phyloP scores from a whole-genome alignment of 169 alveolate genomes.

The Eimeria zaria region DNA sequence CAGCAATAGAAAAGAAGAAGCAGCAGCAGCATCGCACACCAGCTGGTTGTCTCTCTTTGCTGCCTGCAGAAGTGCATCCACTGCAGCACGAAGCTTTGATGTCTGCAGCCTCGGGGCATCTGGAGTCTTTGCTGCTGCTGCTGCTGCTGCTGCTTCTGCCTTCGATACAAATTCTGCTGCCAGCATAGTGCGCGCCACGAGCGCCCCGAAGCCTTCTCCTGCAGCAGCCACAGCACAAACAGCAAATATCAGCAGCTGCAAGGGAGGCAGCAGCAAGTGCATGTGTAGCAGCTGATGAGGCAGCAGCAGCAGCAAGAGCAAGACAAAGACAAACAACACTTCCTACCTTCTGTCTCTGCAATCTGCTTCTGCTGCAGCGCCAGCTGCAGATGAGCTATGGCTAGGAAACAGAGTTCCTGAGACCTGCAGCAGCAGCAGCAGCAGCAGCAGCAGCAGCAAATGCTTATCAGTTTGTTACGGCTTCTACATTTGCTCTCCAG shows the following conservation, averaged over 20 bases:
- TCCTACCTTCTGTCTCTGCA: conserved; percentile 40
- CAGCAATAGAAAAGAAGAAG: neutral
- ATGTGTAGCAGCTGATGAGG: neutral
- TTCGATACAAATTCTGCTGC: conserved; percentile 5
- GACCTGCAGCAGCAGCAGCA: conserved; percentile 20
- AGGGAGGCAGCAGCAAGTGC: neutral
- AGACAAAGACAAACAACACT: neutral
- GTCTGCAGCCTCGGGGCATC: conserved; percentile 53
- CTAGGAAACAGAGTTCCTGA: conserved; percentile 32
- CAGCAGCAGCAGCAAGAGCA: neutral
- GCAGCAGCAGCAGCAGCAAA: neutral
- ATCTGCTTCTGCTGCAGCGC: conserved; percentile 34
- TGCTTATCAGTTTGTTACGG: neutral
- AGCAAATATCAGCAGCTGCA: neutral
- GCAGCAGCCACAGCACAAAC: conserved; percentile 1
- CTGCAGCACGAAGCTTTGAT: conserved; percentile 46
- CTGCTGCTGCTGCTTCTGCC: conserved; percentile 57
- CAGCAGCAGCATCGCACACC: conserved; percentile 26
- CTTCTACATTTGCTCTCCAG: neutral
- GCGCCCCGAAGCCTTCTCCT: conserved; percentile 51
- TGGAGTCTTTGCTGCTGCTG: conserved; percentile 34
- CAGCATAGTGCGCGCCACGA: conserved; percentile 43
- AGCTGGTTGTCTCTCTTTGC: conserved; percentile 65
- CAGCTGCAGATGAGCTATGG: conserved; percentile 53
- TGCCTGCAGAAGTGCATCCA: conserved; percentile 7